Evolutionary conservation across 176 grass and related monocot species (phyloP), one percentile per base, ranked within the genome.

Genomic region (Ensete glaucum): DNA sequence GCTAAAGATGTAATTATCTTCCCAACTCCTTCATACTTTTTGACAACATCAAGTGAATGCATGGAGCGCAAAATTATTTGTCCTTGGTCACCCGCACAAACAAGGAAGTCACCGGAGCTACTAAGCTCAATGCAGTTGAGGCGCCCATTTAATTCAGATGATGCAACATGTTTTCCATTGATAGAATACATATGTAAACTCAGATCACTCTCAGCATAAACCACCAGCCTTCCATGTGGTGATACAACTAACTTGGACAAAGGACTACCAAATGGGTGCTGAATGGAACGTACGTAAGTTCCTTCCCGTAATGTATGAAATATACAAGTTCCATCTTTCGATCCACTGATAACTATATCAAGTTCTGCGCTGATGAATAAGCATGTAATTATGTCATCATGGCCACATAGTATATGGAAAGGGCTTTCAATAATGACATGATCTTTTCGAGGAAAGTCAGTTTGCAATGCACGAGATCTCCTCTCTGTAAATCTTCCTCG

Each of bases 251-350:
- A 26, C 79, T 93, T 98, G 10, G 94, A 89, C 52, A 98, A 70
- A 69, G 85, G 81, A 80, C 80, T 52, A 48, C 85, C 88, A 23
- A 88, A 85, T 79, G 88, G 90, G 80, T 98, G 88, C 14, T 71
- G 88, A 77, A 98, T 88, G 59, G 90, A 98, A 52, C 88, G 90
- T 54, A 91, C 86, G 50, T 98, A 98, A 74, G 51, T 89, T 67
- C 94, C 94, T 60, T 88, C 82, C 67, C 80, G 79, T 60, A 98
- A 71, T 48, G 90, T 98, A 72, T 98, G 90, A 81, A 98, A 98
- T 68, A 98, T 98, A 83, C 94, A 98, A 26, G 94, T 98, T 68
- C 94, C 94, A 78, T 98, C 94, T 82, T 98, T 98, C 34, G 94
- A 98, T 29, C 94, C 94, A 85, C 87, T 93, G 69, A 98, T 89